phyloP scores from a whole-genome alignment of 2,329 filamentous ascomycete genomes.

The Alternaria triticimaculans region DNA sequence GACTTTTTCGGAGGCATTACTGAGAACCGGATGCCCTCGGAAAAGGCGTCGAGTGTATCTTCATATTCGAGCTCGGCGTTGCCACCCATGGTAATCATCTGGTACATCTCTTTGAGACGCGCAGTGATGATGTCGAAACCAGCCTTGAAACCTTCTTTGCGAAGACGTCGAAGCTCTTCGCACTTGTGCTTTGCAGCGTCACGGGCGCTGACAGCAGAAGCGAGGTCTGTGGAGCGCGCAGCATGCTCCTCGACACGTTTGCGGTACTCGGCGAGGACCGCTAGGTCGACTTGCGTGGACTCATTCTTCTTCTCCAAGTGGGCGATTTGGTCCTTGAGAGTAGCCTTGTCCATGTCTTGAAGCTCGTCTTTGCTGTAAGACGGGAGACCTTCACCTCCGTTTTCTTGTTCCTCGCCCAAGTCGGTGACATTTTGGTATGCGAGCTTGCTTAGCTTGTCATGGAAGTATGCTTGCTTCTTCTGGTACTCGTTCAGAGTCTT shows the following conservation, averaged over 20 bases:
- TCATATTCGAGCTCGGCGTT: slow-evolving; percentile 98
- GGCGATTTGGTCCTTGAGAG: slow-evolving; percentile 69
- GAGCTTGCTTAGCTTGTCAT: slow-evolving; percentile 87
- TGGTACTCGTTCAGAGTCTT: slow-evolving; percentile 88
- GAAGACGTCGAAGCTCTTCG: slow-evolving; percentile 87
- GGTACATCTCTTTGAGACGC: slow-evolving; percentile 98
- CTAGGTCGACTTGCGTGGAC: slow-evolving; percentile 83
- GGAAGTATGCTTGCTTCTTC: slow-evolving; percentile 82
- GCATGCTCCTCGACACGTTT: slow-evolving; percentile 84
- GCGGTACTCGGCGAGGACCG: slow-evolving; percentile 87
- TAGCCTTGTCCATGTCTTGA: slow-evolving; percentile 67
- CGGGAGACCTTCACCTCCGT: slow-evolving; percentile 62
- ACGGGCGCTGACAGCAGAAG: slow-evolving; percentile 75
- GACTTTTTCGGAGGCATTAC: slow-evolving; percentile 99
- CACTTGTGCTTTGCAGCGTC: slow-evolving; percentile 91
- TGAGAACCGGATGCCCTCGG: slow-evolving; percentile 93
- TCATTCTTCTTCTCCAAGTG: slow-evolving; percentile 77
- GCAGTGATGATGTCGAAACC: slow-evolving; percentile 94
- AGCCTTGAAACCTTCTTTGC: slow-evolving; percentile 97
- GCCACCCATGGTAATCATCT: slow-evolving; percentile 99
- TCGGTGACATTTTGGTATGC: slow-evolving; percentile 75
- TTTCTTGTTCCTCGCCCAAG: slow-evolving; percentile 64
- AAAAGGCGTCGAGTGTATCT: slow-evolving; percentile 94
- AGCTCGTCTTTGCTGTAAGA: slow-evolving; percentile 77
- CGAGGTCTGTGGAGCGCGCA: slow-evolving; percentile 81